Evolutionary conservation across 805 yeast genomes (phyloP), one percentile per base, ranked within the genome.

Genomic region (Spathaspora gorwiae): DNA sequence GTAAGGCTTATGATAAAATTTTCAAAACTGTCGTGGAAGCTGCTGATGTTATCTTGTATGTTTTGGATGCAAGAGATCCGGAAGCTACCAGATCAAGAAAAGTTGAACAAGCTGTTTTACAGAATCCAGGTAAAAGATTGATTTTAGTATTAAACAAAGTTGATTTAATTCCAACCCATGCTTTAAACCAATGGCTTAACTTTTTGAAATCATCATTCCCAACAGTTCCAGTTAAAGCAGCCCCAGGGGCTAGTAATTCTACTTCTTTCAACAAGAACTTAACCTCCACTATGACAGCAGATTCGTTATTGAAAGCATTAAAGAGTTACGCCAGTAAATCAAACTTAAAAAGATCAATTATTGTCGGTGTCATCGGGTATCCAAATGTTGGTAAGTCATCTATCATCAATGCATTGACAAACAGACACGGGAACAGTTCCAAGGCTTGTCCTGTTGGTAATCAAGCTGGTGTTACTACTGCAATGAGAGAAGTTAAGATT

Each of bases 361-460:
- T 88, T 38, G 97, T 89, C 39, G 98, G 99, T 64, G 96, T 92
- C 36, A 87, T 92, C 54, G 99, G 99, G 13, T 92, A 90, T 69
- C 99, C 99, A 42, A 92, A 92, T 63, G 97, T 92, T 43, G 98
- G 98, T 58, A 90, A 90, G 64, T 90, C 97, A 2, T 88, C 97
- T 14, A 85, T 94, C 47, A 94, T 92, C 60, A 92, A 92, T 65
- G 85, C 97, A 2, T 73, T 92, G 53, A 82, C 89, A 3, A 77
- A 87, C 44, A 83, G 94, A 66, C 95, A 87, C 62, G 83, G 87
- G 47, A 83, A 83, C 47, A 68, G 76, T 45, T 72, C 80, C 37
- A 80, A 78, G 55, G 92, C 90, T 10, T 94, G 98, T 62, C 97
- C 99, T 12, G 95, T 87, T 30, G 99, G 99, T 42, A 95, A 95